Evolutionary conservation across 768 basidiomycete genomes (phyloP).

Genomic region (Suillus placidus): DNA sequence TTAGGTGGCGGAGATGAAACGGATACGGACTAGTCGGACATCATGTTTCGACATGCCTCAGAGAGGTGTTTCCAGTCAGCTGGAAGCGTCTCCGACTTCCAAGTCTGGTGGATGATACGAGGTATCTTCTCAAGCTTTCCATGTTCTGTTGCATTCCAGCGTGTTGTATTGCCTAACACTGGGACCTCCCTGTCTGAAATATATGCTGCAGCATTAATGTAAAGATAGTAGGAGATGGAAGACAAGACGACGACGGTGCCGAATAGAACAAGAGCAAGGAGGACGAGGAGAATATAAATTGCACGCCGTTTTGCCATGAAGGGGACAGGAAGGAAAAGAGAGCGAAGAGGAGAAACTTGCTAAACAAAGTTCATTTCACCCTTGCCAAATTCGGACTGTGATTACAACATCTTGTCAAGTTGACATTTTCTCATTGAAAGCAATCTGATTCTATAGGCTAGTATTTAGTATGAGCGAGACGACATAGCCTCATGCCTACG

Average conservation of each 20-base stretch:
- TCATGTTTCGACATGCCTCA: slow-evolving; percentile 84
- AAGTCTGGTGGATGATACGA: slow-evolving; percentile 96
- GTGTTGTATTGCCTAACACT: slow-evolving; percentile 51
- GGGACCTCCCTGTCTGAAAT: slow-evolving; percentile 79
- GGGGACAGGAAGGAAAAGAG: slow-evolving; percentile 7
- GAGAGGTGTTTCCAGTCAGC: slow-evolving; percentile 79
- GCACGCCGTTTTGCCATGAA: slow-evolving; percentile 48
- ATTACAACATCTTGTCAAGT: slow-evolving; percentile 1
- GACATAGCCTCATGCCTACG: not conserved
- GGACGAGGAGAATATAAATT: slow-evolving; percentile 48
- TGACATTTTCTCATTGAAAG: not conserved
- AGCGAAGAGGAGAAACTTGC: slow-evolving; percentile 8
- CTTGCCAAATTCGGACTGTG: slow-evolving; percentile 4
- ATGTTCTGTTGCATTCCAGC: slow-evolving; percentile 66
- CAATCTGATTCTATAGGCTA: no score
- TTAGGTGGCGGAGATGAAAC: slow-evolving; percentile 13
- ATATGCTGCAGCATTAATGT: slow-evolving; percentile 78
- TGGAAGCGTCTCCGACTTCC: slow-evolving; percentile 91
- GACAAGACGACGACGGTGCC: slow-evolving; percentile 92
- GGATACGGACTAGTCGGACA: slow-evolving; percentile 89
- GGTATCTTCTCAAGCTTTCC: slow-evolving; percentile 77
- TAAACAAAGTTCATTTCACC: slow-evolving; percentile 8
- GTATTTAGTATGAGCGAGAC: not conserved
- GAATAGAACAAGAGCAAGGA: slow-evolving; percentile 77
- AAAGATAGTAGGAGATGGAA: slow-evolving; percentile 87